Base-by-base conservation (phyloP, 2,329 filamentous ascomycete genomes). In the Xylariomycetidae sp. region DNA sequence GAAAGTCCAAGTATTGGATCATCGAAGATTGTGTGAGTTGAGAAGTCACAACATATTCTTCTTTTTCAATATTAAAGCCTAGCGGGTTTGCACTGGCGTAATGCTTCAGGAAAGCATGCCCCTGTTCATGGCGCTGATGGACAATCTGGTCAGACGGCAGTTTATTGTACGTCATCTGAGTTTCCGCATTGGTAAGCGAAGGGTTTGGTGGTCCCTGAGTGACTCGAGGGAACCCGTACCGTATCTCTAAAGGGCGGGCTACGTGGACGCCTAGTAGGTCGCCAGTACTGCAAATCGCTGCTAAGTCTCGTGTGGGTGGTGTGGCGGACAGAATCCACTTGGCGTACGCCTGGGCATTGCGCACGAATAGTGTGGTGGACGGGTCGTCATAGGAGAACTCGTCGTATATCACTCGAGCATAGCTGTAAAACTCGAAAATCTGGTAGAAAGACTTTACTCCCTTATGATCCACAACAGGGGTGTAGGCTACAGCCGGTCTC, bases 321-420 rank as follows among this genome's bases (percentile, higher is more conserved):
- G 66, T 69, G 2, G 61, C 66, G 0, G 65, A 68, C 2, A 69
- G 49, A 19, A 67, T 51, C 65, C 64, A 69, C 32, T 64, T 67
- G 7, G 58, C 50, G 15, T 38, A 41, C 4, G 64, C 55, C 1
- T 51, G 32, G 6, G 45, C 45, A 7, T 56, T 48, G 13, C 43
- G 41, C 15, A 67, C 44, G 40, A 68, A 66, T 6, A 54, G 42
- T 0, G 49, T 40, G 3, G 59, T 46, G 3, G 37, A 17, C 4
- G 38, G 37, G 16, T 63, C 54, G 23, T 56, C 45, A 36, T 67
- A 68, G 0, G 65, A 64, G 40, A 62, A 66, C 38, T 69, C 66
- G 36, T 69, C 66, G 42, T 61, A 61, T 8, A 69, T 51, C 9
- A 67, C 46, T 4, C 64, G 55, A 13, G 56, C 40, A 20, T 53